Evolutionary conservation across 176 grass and related monocot genomes (phyloP).

Genomic region (Hsuehochloa calcarea): DNA sequence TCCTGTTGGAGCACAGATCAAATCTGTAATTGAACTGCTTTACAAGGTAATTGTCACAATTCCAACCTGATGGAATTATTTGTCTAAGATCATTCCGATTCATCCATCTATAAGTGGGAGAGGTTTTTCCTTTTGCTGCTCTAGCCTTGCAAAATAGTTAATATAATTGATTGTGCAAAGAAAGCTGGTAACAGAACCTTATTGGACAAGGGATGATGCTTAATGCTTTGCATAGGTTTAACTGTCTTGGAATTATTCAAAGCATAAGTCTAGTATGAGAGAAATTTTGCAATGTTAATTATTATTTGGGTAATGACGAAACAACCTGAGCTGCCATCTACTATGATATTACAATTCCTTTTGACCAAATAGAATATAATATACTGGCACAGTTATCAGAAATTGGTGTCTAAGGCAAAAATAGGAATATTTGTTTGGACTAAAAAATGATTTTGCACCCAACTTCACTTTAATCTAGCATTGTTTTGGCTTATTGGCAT

Average conservation of each 20-base stretch:
- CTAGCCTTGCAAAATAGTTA: neutral
- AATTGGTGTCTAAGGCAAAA: neutral
- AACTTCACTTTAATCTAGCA: neutral
- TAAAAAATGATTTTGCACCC: neutral
- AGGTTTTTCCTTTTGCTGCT: neutral
- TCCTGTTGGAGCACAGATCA: conserved; percentile 64
- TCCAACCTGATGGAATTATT: conserved; percentile 1
- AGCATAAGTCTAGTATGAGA: neutral
- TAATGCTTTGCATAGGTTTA: conserved; percentile 4
- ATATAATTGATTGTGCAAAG: neutral
- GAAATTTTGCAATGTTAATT: neutral
- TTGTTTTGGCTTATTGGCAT: neutral
- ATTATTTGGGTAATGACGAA: neutral
- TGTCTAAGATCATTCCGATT: neutral
- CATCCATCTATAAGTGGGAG: neutral
- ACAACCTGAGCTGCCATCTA: neutral
- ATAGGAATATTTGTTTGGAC: neutral
- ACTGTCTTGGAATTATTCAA: neutral
- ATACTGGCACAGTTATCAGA: neutral
- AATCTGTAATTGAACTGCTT: conserved; percentile 71
- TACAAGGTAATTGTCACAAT: conserved; percentile 46
- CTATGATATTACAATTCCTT: neutral
- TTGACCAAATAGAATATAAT: conserved; percentile 5
- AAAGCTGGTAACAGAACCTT: neutral
- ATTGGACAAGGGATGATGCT: neutral